These are phyloP conservation scores for Aspergillus steynii DNA, from an alignment of 495 filamentous ascomycete genomes.

Conservation along the genomic window DNA sequence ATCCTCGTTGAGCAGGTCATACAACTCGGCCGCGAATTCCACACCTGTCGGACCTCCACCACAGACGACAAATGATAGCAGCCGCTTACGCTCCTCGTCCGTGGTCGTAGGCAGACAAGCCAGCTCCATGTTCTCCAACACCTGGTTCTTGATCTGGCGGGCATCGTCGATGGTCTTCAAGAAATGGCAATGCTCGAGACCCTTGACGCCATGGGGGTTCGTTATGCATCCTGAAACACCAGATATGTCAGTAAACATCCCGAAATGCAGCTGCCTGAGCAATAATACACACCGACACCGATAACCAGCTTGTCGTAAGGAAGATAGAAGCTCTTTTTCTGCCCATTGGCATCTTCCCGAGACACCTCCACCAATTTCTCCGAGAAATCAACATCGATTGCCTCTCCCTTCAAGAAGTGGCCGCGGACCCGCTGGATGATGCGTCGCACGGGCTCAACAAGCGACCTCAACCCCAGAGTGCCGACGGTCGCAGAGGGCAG, in stretches of 20 bases:
- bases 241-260: conserved; percentile 8
- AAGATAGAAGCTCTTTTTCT: conserved; percentile 80
- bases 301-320: conserved; percentile 99
- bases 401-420: conserved; percentile 85
- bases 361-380: conserved; percentile 85
- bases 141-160: conserved; percentile 78
- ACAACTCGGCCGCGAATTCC: conserved; percentile 95
- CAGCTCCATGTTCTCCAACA: conserved; percentile 89
- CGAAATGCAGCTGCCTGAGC: background rate
- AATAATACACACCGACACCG: conserved; percentile 65
- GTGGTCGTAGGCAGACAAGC: conserved; percentile 91
- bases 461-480: conserved; percentile 82
- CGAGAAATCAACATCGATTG: conserved; percentile 88
- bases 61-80: conserved; percentile 92
- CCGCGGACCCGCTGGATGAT: conserved; percentile 77
- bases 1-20: conserved; percentile 95
- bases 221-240: conserved; percentile 69
- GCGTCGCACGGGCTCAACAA: conserved; percentile 89
- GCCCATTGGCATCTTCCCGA: conserved; percentile 68
- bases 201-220: conserved; percentile 94
- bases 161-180: conserved; percentile 94
- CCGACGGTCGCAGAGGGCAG: conserved; percentile 95
- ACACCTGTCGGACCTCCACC: conserved; percentile 97
- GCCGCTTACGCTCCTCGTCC: conserved; percentile 82
- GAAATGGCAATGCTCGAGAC: conserved; percentile 91